Base-by-base conservation (phyloP, 2,329 filamentous ascomycete genomes). In the Orbilia quercus region DNA sequence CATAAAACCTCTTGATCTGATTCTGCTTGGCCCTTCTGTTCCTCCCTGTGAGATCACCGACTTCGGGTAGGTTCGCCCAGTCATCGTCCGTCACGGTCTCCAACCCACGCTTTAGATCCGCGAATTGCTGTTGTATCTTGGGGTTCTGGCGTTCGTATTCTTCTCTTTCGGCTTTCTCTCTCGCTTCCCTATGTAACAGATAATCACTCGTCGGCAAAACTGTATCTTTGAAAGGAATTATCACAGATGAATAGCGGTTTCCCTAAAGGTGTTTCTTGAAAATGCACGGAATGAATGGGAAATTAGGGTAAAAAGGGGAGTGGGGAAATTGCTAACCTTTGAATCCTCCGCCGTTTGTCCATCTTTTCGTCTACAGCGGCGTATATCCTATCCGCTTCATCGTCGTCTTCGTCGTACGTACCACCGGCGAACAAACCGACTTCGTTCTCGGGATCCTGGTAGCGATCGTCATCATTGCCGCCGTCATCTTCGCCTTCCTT, bases 131-230 rank as follows among this genome's bases (percentile, higher is more conserved):
- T 79, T 96, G 91, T 58, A 99, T 97, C 82, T 98, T 99, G 12
- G 95, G 95, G 80, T 99, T 98, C 81, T 96, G 94, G 77, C 90
- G 89, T 83, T 99, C 94, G 85, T 96, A 96, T 79, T 98, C 93
- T 80, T 96, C 92, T 81, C 86, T 88, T 84, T 99, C 94, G 83
- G 91, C 87, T 80, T 90, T 85, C 82, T 99, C 95, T 81, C 95
- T 92, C 80, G 89, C 90, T 90, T 99, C 95, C 87, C 95, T 96
- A 86, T 71, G 82, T 85, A 81, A 84, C 51, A 58, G 36, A 73
- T 40, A 58, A 80, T 79, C 80, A 84, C 82, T 86, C 82, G 89
- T 92, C 89, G 89, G 90, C 86, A 90, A 75, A 87, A 89, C 88
- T 91, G 87, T 85, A 87, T 88, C 86, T 84, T 84, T 84, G 86